phyloP scores from a whole-genome alignment of 164 flowering plant species.

The Kingdonia uniflora region DNA sequence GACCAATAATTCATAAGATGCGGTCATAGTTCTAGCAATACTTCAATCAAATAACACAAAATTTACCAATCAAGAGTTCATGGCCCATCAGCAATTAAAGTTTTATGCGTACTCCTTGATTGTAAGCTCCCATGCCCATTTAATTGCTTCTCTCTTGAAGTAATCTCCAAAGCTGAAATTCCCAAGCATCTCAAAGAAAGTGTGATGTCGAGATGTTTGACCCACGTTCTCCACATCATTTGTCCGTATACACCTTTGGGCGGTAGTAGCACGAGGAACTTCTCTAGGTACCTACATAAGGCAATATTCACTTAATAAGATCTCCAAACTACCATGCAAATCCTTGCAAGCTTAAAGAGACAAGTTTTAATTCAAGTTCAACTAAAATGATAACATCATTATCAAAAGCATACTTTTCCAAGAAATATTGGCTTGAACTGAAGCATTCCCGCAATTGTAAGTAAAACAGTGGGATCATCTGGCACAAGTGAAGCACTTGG shows the following conservation, averaged over 20 bases:
- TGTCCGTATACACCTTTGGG: slow-evolving; percentile 88
- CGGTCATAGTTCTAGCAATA: slow-evolving; percentile 3
- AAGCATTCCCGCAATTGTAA: slow-evolving; percentile 98
- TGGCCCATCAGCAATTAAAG: slow-evolving; percentile 19
- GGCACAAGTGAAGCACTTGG: slow-evolving; percentile 96
- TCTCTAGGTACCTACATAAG: slow-evolving; percentile 52
- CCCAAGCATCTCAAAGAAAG: slow-evolving; percentile 97
- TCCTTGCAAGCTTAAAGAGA: too few relatives aligned
- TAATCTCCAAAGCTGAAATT: slow-evolving; percentile 98
- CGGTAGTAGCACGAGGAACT: slow-evolving; percentile 80
- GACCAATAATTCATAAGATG: too few relatives aligned
- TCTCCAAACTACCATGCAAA: background rate
- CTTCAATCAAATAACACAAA: slow-evolving; percentile 13
- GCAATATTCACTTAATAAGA: background rate
- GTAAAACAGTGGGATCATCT: slow-evolving; percentile 92
- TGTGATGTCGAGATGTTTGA: slow-evolving; percentile 74
- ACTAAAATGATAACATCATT: background rate
- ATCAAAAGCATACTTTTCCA: slow-evolving; percentile 53
- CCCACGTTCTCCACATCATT: slow-evolving; percentile 98
- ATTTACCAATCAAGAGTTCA: slow-evolving; percentile 21
- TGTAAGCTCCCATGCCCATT: slow-evolving; percentile 97
- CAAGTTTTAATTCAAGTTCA: background rate
- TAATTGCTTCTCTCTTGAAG: slow-evolving; percentile 90
- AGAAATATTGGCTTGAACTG: slow-evolving; percentile 96
- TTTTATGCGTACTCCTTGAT: slow-evolving; percentile 58